Evolutionary conservation across 176 grass and related monocot species (phyloP), one percentile per base, ranked within the genome.

Genomic region (Hordeum marinum): DNA sequence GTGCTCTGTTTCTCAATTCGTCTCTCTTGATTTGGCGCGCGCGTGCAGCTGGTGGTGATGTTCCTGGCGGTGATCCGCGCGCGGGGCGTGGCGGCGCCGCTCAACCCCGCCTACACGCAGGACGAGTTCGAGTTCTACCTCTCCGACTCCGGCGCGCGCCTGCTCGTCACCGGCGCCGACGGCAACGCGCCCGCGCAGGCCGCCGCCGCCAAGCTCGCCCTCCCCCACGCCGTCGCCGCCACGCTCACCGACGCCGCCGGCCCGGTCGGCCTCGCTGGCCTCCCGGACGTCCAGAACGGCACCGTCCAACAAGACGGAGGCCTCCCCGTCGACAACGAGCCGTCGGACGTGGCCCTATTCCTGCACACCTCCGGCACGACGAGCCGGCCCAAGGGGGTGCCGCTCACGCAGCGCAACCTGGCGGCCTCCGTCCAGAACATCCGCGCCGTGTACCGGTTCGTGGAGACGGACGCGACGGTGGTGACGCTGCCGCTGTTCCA

Each of bases 81-180:
- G 26, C 83, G 93, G 10, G 91, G 15, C n/a, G 93, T 95, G 48
- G 93, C 93, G 13, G 77, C 91, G 26, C 89, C 96, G 80, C 86
- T 99, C 3, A 99, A 99, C 71, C 41, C 89, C 29, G 90, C 90
- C 39, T 99, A 99, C 80, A 99, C 91, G 52, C 78, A 85, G 76
- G 96, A 99, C 7, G 96, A 99, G 79, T 96, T 96, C 42, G 86
- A 90, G 80, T 99, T 99, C 81, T 99, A 96, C 88, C 88, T 99
- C 9, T 91, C 96, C 2, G 93, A 99, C 62, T 99, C 90, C 0
- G 90, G 85, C 48, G 65, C 96, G 42, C 86, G 78, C 4, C 50
- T 96, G 11, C 88, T 99, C 8, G 1, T 99, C 11, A 99, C 93
- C 15, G 85, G 85, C 82, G 36, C 81, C 18, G 85, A 91, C 77